Evolutionary conservation across 164 flowering plant species (phyloP), one percentile per base, ranked within the genome.

Genomic region (Nymphaea colorata): DNA sequence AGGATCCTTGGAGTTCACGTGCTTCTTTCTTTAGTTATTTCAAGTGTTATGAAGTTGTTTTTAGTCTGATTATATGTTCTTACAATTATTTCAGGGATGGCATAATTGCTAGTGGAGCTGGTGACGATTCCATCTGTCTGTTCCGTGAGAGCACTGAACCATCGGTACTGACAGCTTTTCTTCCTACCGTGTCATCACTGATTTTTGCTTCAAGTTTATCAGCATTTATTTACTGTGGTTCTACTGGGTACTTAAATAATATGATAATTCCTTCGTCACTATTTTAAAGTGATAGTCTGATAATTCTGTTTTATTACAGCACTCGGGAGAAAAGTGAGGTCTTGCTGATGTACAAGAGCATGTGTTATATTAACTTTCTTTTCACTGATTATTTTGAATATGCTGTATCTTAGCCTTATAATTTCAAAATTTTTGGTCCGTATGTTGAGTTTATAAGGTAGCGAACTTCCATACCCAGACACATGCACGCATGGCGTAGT

Each of bases 41-140:
- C 14, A 4, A 3, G 14, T 51, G 8, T 51, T 51, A 51, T 51
- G 57, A 25, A 25, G 57, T 51, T 51, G 14, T 51, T 51, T 5
- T 15, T 2, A 51, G 57, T 51, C 14, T 8, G 14, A 61, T 41
- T 10, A 61, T 61, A 11, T 10, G 15, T 42, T 42, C 16, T 17
- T 63, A 15, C 64, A 14, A 73, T 69, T 69, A 44, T 75, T 4
- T 75, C 82, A 95, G 99, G 82, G 91, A 89, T 11, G 93, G 86
- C 47, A 75, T 92, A 68, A 86, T 95, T 75, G 92, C 91, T 66
- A 87, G 81, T 82, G 99, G 93, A 74, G 97, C 96, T 51, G 99
- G 92, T 68, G 99, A 95, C 85, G 93, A 95, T 76, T 85, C 90
- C 61, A 83, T 95, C 42, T 78, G 88, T 44, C 73, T 95, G 66